These are phyloP conservation scores for Pyrus pyrifolia DNA, from an alignment of 306 rosid species.

Conservation along the genomic window DNA sequence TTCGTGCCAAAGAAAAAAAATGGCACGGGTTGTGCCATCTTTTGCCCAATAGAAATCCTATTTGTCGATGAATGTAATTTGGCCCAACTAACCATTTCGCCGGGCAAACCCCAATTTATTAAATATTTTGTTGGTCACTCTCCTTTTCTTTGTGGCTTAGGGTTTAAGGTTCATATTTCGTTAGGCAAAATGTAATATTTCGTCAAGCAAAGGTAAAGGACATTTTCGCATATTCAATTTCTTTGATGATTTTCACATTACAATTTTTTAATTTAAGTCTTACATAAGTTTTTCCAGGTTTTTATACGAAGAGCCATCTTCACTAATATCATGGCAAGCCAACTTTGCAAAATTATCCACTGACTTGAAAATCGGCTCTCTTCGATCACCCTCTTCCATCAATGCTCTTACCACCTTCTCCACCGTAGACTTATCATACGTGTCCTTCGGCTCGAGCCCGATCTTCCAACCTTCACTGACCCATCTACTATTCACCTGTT, in stretches of 20 bases:
- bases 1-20: too few species aligned
- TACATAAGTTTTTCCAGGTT: background rate
- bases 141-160: too few species aligned
- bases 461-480: constrained; percentile 27
- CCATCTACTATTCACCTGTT: constrained; percentile 23
- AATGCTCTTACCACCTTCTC: background rate
- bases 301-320: background rate
- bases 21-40: too few species aligned
- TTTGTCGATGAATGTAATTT: too few species aligned
- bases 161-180: too few species aligned
- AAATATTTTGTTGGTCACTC: too few species aligned
- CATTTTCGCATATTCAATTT: too few species aligned
- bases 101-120: too few species aligned
- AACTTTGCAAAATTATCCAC: background rate
- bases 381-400: background rate
- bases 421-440: background rate
- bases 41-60: too few species aligned
- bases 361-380: background rate
- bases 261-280: background rate
- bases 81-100: too few species aligned
- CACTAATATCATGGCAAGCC: background rate
- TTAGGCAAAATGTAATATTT: too few species aligned
- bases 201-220: too few species aligned
- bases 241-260: background rate
- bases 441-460: constrained; percentile 21